Evolutionary conservation across 2,329 filamentous ascomycete genomes (phyloP).

Genomic region (Penicillium sp.): DNA sequence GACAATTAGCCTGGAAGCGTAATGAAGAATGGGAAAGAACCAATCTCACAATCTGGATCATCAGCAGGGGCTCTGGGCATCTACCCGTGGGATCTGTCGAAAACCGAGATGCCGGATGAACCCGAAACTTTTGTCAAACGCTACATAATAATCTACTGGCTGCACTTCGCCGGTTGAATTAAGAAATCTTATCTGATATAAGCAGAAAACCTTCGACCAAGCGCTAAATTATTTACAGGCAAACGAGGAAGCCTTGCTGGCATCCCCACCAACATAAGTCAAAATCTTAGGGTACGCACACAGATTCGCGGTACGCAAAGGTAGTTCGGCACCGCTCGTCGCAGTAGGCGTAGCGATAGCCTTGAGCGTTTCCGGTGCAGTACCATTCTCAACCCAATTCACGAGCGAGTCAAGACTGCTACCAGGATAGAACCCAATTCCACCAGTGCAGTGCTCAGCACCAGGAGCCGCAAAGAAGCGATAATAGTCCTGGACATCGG

Average conservation of each 20-base stretch:
- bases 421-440: conserved; percentile 21
- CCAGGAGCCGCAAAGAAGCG: conserved; percentile 44
- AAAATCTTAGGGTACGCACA: background rate
- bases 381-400: conserved; percentile 22
- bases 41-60: no score
- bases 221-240: background rate
- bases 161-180: background rate
- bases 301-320: background rate
- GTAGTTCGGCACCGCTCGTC: background rate
- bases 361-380: conserved; percentile 15
- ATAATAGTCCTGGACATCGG: conserved; percentile 34
- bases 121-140: no score
- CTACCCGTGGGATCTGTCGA: no score
- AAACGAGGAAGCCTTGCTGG: background rate
- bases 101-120: no score
- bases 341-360: background rate
- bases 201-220: background rate
- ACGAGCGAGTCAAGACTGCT: conserved; percentile 14
- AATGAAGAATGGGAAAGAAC: no score
- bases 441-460: conserved; percentile 37
- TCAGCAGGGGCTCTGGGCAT: no score
- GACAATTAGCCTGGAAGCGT: no score
- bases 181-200: background rate
- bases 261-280: background rate
- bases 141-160: background rate